phyloP scores from a whole-genome alignment of 345 rosid genomes.

The Linum tenue region DNA sequence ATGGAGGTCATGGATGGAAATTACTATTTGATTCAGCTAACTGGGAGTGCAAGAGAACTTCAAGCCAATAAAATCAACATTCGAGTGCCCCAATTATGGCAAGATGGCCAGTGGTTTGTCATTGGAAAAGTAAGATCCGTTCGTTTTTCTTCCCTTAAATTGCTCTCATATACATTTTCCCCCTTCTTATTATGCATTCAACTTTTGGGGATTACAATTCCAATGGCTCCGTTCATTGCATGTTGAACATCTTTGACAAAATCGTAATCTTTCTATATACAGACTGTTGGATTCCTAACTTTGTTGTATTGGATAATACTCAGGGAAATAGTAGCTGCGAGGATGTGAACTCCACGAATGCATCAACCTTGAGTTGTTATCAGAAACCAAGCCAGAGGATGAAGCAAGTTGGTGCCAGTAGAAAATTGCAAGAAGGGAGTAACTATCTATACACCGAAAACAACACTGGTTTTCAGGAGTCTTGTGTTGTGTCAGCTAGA shows the following conservation, averaged over 20 bases:
- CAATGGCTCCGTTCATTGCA: not conserved
- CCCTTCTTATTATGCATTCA: not conserved
- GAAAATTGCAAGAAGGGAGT: conserved; percentile 19
- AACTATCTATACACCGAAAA: conserved; percentile 4
- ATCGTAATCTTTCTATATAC: no score
- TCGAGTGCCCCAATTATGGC: conserved; percentile 13
- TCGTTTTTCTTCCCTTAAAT: not conserved
- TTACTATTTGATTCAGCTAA: conserved; percentile 10
- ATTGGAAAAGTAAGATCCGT: conserved; percentile 13
- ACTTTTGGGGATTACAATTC: not conserved
- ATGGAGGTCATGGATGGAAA: conserved; percentile 4
- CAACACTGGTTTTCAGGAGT: conserved; percentile 1
- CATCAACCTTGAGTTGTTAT: conserved; percentile 16
- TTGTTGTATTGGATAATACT: conserved; percentile 11
- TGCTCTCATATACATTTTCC: not conserved
- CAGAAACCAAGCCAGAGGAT: conserved; percentile 9
- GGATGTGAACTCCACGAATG: conserved; percentile 21
- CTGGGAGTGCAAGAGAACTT: conserved; percentile 10
- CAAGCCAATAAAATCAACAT: not conserved
- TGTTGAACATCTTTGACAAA: no score
- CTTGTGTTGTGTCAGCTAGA: conserved; percentile 28
- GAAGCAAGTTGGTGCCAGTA: conserved; percentile 14
- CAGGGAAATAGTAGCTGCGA: conserved; percentile 27
- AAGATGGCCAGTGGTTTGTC: conserved; percentile 12
- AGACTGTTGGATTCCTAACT: no score